Evolutionary conservation across 1,284 basidiomycete species (phyloP), one percentile per base, ranked within the genome.

Genomic region (Rugiboletus extremiorientalis): DNA sequence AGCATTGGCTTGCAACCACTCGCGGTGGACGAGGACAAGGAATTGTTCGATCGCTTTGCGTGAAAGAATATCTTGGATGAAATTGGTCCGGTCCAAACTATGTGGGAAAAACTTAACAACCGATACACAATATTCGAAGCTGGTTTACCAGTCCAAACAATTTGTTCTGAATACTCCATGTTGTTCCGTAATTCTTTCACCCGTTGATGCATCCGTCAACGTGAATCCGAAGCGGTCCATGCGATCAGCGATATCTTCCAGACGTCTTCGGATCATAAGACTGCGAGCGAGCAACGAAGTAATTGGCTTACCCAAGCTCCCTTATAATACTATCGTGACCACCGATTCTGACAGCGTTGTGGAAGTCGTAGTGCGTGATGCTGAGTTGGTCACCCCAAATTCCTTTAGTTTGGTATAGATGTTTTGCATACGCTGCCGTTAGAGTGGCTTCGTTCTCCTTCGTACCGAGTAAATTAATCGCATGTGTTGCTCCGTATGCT

Each of bases 11-110:
- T 82, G 80, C n/a, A 85, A 71, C 89, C 90, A 92, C 70, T 91
- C 89, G 12, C 82, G 81, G 44, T 85, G 84, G 51, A 88, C 83
- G 34, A 89, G 82, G 48, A 78, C 68, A 34, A 92, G 79, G 64
- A 88, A 92, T 63, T 90, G 85, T 63, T 92, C 87, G 15, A 96
- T 77, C 0, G 86, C 84, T 33, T 83, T 83, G 7, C 88, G 83
- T 2, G 93, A 95, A 41, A 97, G 77, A 59, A 96, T 92, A 66
- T 98, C 96, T 74, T 98, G 91, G 2, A 98, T 86, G 63, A 97
- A 97, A 71, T 99, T 99, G n/a, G 97, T 99, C 38, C 97, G 88
- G 70, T 98, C 96, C 60, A 98, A 77, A 72, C 94, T 96, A 63
- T 59, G 58, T 52, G 43, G 45, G 43, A 49, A 57, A 48, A 23